A percentile compares a stretch with the other conserved stretches of the same genome.
These are phyloP conservation scores for Saccharomyces uvarum DNA, from an alignment of 1,139 yeast species.

Conservation along the genomic window DNA sequence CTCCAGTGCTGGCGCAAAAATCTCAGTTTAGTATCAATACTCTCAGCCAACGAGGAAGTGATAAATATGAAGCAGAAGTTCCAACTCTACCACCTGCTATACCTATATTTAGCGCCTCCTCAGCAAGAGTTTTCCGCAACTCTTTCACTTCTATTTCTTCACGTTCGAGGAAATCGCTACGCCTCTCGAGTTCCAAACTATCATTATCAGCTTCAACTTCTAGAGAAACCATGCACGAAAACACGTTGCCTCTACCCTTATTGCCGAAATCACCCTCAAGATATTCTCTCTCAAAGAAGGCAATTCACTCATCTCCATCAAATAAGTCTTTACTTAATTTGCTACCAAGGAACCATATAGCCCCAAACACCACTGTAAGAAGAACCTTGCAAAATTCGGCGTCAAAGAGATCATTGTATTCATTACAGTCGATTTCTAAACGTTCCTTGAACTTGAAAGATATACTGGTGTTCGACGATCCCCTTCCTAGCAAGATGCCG, in stretches of 20 bases:
- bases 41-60: slow-evolving; percentile 11
- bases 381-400: slow-evolving; percentile 28
- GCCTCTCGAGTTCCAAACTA: slow-evolving; percentile 3
- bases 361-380: slow-evolving; percentile 1
- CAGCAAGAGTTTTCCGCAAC: slow-evolving; percentile 25
- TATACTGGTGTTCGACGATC: slow-evolving; percentile 16
- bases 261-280: not conserved
- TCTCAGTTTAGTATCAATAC: slow-evolving; percentile 29
- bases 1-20: slow-evolving; percentile 27
- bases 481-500: slow-evolving; percentile 12
- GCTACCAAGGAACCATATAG: slow-evolving; percentile 5
- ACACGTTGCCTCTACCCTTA: not conserved
- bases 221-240: slow-evolving; percentile 7
- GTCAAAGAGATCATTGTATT: slow-evolving; percentile 30
- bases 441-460: slow-evolving; percentile 31
- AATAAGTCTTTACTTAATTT: slow-evolving; percentile 7
- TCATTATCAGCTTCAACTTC: slow-evolving; percentile 8
- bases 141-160: not conserved
- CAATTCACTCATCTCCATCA: slow-evolving; percentile 2
- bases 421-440: slow-evolving; percentile 30
- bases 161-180: not conserved
- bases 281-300: not conserved
- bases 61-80: not conserved
- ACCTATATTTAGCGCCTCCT: slow-evolving; percentile 24
- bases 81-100: slow-evolving; percentile 13